Base-by-base conservation (phyloP, 768 basidiomycete species). In the Leccinellum albellum region DNA sequence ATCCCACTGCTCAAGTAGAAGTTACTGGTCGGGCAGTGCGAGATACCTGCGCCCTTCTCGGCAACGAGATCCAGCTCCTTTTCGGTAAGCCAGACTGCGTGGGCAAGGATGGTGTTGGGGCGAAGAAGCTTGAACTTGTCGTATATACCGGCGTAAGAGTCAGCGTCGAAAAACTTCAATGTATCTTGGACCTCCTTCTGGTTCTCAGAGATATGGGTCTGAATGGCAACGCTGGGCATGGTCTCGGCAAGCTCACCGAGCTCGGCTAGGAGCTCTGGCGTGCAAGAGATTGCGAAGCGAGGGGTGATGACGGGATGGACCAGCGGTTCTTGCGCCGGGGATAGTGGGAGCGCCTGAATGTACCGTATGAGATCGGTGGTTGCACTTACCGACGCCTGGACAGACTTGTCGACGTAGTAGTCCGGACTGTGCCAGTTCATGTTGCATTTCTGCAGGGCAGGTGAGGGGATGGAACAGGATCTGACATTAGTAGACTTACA, bases 161-260 rank as follows among this genome's bases (percentile, higher is more conserved):
- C 62, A 1, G 80, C 78, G 0, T 88, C 85, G 74, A 92, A 98
- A 20, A 91, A 77, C 49, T 75, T 63, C 53, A 81, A 78, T 1
- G 89, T 86, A 62, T 82, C 81, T 24, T 73, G 76, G 54, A 96
- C 77, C 71, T 98, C 96, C 21, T 77, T 67, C 2, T 67, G 73
- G 70, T 94, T 96, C 75, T 98, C 96, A 14, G 88, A 84, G 45
- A 98, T 85, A 70, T 98, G 96, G 3, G 96, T 98, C 73, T 98
- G 96, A 51, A 97, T 89, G 52, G 81, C 80, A 32, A 98, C 78
- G 1, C 73, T 60, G 4, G 84, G 79, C 64, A 90, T 82, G 3
- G 76, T 67, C 21, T 74, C 66, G 0, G 88, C 88, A 40, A 96
- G 67, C 14, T 62, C 29, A 9, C 89, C 85, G 6, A 98, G 78